Conservation (phyloP, 345 rosid genomes). For the Citrus glauca region DNA sequence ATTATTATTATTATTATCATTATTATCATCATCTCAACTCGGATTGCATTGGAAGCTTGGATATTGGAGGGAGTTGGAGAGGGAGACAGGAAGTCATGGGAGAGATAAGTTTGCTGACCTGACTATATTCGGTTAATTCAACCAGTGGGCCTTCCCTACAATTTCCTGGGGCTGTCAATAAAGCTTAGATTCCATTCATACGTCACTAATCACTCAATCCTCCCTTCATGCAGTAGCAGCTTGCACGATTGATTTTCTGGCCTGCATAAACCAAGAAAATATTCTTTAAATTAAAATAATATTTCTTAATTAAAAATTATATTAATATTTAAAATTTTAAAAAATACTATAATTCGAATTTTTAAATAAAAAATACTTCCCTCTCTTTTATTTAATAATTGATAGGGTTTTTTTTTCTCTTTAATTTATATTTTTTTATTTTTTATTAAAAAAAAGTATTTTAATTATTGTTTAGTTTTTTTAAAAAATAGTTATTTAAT, state of each 20-base stretch:
- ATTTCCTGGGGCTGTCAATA: slow-evolving; percentile 2
- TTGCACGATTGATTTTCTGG: neutral
- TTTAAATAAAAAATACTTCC: too few species aligned
- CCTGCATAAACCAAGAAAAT: too few species aligned
- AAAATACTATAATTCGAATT: too few species aligned
- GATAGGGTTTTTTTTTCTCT: rapidly evolving
- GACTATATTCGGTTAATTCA: slow-evolving; percentile 8
- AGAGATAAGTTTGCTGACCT: slow-evolving; percentile 19
- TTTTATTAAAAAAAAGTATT: rapidly evolving
- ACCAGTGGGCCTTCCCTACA: slow-evolving; percentile 16
- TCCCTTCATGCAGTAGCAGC: neutral
- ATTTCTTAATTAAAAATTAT: rapidly evolving
- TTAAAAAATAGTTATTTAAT: too few species aligned
- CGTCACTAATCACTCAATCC: slow-evolving; percentile 17
- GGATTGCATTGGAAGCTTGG: slow-evolving; percentile 14
- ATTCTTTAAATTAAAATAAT: too few species aligned
- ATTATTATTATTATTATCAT: neutral
- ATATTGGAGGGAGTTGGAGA: neutral
- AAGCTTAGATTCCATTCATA: slow-evolving; percentile 37
- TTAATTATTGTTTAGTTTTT: too few species aligned
- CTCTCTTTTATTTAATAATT: too few species aligned
- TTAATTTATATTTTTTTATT: too few species aligned
- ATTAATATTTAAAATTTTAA: too few species aligned
- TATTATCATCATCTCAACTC: neutral
- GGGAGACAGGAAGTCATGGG: slow-evolving; percentile 17